These are phyloP conservation scores for Cordyceps militaris DNA, from an alignment of 2,329 filamentous ascomycete genomes.

Conservation along the genomic window DNA sequence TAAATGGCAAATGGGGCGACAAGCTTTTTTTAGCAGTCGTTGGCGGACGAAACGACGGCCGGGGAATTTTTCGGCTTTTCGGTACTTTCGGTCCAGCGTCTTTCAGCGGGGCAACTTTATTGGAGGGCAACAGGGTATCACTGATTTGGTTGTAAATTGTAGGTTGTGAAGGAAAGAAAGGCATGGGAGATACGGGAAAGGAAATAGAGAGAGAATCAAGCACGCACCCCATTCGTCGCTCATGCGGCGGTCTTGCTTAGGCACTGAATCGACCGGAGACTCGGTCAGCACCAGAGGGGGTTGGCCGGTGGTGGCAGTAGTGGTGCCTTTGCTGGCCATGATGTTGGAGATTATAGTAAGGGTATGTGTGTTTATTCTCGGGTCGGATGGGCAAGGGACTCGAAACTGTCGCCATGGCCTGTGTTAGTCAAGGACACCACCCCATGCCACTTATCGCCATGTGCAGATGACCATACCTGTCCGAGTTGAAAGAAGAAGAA, in stretches of 20 bases:
- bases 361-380: not conserved
- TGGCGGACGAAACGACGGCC: too few species aligned
- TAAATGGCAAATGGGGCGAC: too few species aligned
- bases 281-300: slow-evolving; percentile 22
- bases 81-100: not conserved
- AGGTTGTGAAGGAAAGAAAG: not conserved
- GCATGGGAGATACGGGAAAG: not conserved
- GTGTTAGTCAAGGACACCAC: not conserved
- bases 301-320: slow-evolving; percentile 16
- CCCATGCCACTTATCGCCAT: not conserved
- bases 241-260: slow-evolving; percentile 28
- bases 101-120: not conserved
- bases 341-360: not conserved
- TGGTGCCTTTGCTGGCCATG: slow-evolving; percentile 20
- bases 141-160: not conserved
- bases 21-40: too few species aligned
- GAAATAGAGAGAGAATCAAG: not conserved
- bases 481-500: not conserved
- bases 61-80: not conserved
- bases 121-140: not conserved
- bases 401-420: not conserved
- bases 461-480: not conserved
- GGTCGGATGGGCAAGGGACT: not conserved
- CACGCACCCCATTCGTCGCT: slow-evolving; percentile 45
- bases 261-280: slow-evolving; percentile 20